Base-by-base conservation (phyloP, 208 protist genomes). In the Plasmodiophora brassicae region DNA sequence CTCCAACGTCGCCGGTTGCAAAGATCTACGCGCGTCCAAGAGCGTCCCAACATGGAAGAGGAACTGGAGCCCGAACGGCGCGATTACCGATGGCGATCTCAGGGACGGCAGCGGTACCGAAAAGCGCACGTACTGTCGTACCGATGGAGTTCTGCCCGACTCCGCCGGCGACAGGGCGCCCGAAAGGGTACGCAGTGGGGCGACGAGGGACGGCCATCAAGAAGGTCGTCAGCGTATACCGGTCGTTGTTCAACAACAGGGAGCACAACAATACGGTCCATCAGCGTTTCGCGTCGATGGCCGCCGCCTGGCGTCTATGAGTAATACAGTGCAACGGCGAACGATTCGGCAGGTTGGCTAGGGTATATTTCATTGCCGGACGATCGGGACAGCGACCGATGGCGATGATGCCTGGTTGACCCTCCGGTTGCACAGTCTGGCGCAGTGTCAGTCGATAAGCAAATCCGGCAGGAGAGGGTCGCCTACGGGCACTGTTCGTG, bases 401-500 rank as follows among this genome's bases (percentile, higher is more conserved):
- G n/a, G n/a, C n/a, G n/a, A n/a, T n/a, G n/a, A n/a, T n/a, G n/a
- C n/a, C n/a, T n/a, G n/a, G n/a, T n/a, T n/a, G n/a, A n/a, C n/a
- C n/a, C n/a, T n/a, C n/a, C n/a, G n/a, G n/a, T n/a, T n/a, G n/a
- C n/a, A n/a, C n/a, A n/a, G n/a, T n/a, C n/a, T n/a, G n/a, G n/a
- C n/a, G n/a, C n/a, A n/a, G n/a, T n/a, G n/a, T n/a, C n/a, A n/a
- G n/a, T n/a, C n/a, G n/a, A n/a, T n/a, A n/a, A n/a, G n/a, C n/a
- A n/a, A n/a, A n/a, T n/a, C n/a, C n/a, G n/a, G n/a, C n/a, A n/a
- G n/a, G n/a, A n/a, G n/a, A n/a, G n/a, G n/a, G n/a, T n/a, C n/a
- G n/a, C 65, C 20, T 78, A 78, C 65, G 65, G 65, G 65, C 65
- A 78, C 14, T 78, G 65, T 32, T 78, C 41, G 65, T 78, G 65